A percentile compares a stretch with the other conserved stretches of the same genome.
These are phyloP conservation scores for Globisporangium nunn DNA, from an alignment of 352 stramenopile genomes.

Conservation along the genomic window DNA sequence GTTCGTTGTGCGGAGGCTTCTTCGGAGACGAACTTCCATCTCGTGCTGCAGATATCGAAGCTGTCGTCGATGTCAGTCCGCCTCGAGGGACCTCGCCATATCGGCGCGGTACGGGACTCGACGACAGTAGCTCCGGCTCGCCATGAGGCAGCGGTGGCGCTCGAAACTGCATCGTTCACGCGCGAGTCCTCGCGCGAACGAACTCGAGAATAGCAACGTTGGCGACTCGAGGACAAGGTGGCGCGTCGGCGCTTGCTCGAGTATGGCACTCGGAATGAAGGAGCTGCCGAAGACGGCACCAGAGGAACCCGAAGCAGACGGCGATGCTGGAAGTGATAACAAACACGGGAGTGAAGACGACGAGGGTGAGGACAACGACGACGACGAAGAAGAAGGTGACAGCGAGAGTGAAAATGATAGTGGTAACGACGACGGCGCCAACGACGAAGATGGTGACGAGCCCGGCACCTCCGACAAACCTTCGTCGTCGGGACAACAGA, in stretches of 20 bases:
- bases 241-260: background rate
- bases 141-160: background rate
- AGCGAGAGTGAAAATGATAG: conserved; percentile 15
- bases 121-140: background rate
- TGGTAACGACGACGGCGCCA: conserved; percentile 15
- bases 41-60: background rate
- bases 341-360: conserved; percentile 16
- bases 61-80: background rate
- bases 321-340: background rate
- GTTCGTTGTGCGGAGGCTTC: conserved; percentile 3
- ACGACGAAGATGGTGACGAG: conserved; percentile 19
- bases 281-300: background rate
- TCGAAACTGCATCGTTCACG: conserved; percentile 9
- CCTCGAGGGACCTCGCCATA: background rate
- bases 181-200: background rate
- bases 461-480: background rate
- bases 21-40: background rate
- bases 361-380: conserved; percentile 11
- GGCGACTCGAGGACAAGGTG: background rate
- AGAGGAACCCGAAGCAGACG: conserved; percentile 6
- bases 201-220: background rate
- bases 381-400: conserved; percentile 17
- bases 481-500: background rate
- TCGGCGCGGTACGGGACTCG: background rate
- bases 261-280: conserved; percentile 4